These are phyloP conservation scores for Pelargonium citronellum DNA, from an alignment of 441 rosid genomes.

Conservation along the genomic window DNA sequence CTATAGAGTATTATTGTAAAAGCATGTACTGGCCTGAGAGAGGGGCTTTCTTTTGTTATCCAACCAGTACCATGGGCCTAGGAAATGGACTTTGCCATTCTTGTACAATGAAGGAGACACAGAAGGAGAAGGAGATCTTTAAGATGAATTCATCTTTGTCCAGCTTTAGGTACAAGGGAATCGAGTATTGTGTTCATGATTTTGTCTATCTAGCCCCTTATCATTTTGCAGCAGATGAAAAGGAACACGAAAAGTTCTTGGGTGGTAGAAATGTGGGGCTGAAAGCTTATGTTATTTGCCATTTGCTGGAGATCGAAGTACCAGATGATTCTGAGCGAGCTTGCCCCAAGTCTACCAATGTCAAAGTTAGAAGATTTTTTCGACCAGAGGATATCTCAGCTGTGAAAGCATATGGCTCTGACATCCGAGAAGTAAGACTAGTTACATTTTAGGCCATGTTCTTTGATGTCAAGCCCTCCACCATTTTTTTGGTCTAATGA, in stretches of 20 bases:
- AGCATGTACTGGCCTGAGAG: conserved; percentile 20
- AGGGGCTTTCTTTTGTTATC: conserved; percentile 20
- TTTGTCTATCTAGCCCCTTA: conserved; percentile 14
- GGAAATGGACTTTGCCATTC: conserved; percentile 20
- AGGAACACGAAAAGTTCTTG: conserved; percentile 21
- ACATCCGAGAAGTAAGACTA: conserved; percentile 28
- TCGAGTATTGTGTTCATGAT: conserved; percentile 13
- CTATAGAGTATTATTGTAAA: conserved; percentile 15
- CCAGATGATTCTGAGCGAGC: conserved; percentile 17
- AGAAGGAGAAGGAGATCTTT: conserved; percentile 9
- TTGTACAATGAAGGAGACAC: conserved; percentile 17
- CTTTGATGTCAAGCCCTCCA: neutral
- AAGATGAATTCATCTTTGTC: neutral
- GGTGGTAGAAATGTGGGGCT: conserved; percentile 31
- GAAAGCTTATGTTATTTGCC: conserved; percentile 33
- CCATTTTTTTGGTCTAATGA: too few species aligned
- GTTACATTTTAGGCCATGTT: neutral
- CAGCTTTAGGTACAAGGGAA: conserved; percentile 12
- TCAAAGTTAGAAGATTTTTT: conserved; percentile 31
- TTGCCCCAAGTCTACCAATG: conserved; percentile 20
- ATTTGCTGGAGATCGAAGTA: conserved; percentile 25
- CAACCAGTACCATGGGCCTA: conserved; percentile 17
- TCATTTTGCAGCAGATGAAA: conserved; percentile 2
- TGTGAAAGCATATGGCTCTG: conserved; percentile 31
- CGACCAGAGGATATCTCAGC: conserved; percentile 33